phyloP scores from a whole-genome alignment of 345 rosid species.

The Rhizophora mangle region DNA sequence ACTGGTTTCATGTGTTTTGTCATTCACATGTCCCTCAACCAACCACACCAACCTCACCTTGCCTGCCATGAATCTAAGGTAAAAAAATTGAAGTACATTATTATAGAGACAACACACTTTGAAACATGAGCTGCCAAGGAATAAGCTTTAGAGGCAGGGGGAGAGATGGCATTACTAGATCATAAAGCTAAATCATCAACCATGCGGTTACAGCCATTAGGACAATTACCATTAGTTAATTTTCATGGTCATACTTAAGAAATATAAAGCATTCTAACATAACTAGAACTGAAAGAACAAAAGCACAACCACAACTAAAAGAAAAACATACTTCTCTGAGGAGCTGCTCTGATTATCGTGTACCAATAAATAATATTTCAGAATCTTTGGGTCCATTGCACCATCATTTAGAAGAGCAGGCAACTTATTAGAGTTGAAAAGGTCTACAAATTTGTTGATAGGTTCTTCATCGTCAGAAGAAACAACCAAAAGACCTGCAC shows the following conservation, averaged over 20 bases:
- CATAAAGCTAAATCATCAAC: too few relatives aligned
- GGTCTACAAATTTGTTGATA: constrained; percentile 73
- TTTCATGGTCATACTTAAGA: too few relatives aligned
- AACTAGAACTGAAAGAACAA: neutral
- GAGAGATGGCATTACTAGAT: neutral
- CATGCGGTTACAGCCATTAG: too few relatives aligned
- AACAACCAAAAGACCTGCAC: constrained; percentile 86
- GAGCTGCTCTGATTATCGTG: constrained; percentile 86
- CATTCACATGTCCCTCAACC: neutral
- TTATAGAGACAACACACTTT: neutral
- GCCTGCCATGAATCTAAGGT: too few relatives aligned
- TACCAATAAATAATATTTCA: constrained; percentile 79
- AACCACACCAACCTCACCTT: neutral
- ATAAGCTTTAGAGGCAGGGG: neutral
- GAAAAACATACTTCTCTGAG: constrained; percentile 62
- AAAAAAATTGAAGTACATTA: neutral
- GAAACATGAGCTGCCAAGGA: neutral
- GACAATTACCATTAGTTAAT: too few relatives aligned
- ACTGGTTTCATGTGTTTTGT: neutral
- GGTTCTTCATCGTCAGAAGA: constrained; percentile 94
- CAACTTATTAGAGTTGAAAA: constrained; percentile 70
- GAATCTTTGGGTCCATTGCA: constrained; percentile 86
- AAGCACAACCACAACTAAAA: constrained; percentile 20
- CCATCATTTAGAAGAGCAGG: constrained; percentile 85
- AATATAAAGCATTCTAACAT: neutral